Evolutionary conservation across 2,329 filamentous ascomycete species (phyloP).

Genomic region (Cercospora sp.): DNA sequence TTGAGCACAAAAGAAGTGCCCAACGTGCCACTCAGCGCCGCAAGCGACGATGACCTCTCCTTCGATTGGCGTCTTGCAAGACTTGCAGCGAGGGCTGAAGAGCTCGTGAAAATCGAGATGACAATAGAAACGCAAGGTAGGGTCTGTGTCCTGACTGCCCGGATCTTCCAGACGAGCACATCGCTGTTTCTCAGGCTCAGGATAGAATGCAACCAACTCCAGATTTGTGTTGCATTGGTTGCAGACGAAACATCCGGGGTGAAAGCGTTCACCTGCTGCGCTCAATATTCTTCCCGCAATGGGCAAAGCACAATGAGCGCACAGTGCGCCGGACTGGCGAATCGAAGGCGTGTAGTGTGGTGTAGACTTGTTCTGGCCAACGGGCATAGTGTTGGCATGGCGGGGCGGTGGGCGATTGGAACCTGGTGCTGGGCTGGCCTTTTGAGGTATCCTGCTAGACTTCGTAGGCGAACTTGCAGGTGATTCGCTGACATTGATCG

Average conservation of each 20-base stretch:
- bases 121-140: conserved; percentile 82
- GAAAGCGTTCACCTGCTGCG: conserved; percentile 79
- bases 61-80: conserved; percentile 93
- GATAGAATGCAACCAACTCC: conserved; percentile 94
- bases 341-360: conserved; percentile 49
- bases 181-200: conserved; percentile 75
- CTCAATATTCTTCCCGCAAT: conserved; percentile 91
- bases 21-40: conserved; percentile 93
- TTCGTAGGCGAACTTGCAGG: conserved; percentile 4
- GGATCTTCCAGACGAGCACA: conserved; percentile 54
- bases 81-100: conserved; percentile 89
- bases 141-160: conserved; percentile 62
- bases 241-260: conserved; percentile 90
- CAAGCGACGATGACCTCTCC: conserved; percentile 92
- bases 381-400: conserved; percentile 35
- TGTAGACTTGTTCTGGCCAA: conserved; percentile 39
- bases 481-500: conserved; percentile 18
- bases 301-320: conserved; percentile 77
- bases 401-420: conserved; percentile 38
- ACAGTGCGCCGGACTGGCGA: conserved; percentile 66
- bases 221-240: conserved; percentile 82
- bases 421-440: conserved; percentile 38
- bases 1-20: conserved; percentile 98
- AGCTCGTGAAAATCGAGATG: conserved; percentile 98
- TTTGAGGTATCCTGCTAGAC: conserved; percentile 7